These are phyloP conservation scores for Umbelopsis sp. DNA, from an alignment of 192 early-diverging fungal species.

Conservation along the genomic window DNA sequence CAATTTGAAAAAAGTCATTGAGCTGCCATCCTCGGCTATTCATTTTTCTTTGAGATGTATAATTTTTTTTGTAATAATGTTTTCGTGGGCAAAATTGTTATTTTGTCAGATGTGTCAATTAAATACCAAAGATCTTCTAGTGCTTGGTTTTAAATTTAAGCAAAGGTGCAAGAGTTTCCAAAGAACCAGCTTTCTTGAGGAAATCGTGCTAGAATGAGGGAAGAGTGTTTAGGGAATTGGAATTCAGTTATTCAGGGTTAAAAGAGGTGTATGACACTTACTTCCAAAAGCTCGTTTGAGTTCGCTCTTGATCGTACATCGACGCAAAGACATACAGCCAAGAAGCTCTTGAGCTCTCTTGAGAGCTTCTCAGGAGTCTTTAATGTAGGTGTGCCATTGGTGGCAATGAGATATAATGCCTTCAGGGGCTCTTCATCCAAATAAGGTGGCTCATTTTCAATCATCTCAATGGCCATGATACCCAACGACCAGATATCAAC, in stretches of 20 bases:
- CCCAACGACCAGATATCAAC: constrained; percentile 92
- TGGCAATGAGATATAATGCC: constrained; percentile 95
- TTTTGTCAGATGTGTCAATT: no score
- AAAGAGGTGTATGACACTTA: constrained; percentile 30
- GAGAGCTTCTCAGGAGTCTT: constrained; percentile 84
- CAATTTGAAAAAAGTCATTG: no score
- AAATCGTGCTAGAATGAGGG: constrained; percentile 67
- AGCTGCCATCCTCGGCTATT: no score
- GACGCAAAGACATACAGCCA: constrained; percentile 85
- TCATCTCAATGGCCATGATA: constrained; percentile 98
- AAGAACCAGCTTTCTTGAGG: constrained; percentile 65
- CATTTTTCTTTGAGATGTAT: no score
- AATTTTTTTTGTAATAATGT: no score
- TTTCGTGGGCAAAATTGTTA: no score
- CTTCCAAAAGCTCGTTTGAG: constrained; percentile 75
- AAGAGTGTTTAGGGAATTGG: neutral
- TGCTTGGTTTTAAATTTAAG: constrained; percentile 60
- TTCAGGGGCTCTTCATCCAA: constrained; percentile 93
- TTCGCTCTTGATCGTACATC: constrained; percentile 84
- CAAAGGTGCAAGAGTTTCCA: constrained; percentile 63
- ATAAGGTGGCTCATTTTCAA: constrained; percentile 96
- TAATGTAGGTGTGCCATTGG: constrained; percentile 91
- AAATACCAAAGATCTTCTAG: constrained; percentile 24
- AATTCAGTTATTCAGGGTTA: neutral
- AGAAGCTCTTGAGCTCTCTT: constrained; percentile 81